Percentiles rank a stretch among this genome's conserved stretches.
These are phyloP conservation scores for Phytophthora idaei DNA, from an alignment of 352 stramenopile species.

Conservation along the genomic window DNA sequence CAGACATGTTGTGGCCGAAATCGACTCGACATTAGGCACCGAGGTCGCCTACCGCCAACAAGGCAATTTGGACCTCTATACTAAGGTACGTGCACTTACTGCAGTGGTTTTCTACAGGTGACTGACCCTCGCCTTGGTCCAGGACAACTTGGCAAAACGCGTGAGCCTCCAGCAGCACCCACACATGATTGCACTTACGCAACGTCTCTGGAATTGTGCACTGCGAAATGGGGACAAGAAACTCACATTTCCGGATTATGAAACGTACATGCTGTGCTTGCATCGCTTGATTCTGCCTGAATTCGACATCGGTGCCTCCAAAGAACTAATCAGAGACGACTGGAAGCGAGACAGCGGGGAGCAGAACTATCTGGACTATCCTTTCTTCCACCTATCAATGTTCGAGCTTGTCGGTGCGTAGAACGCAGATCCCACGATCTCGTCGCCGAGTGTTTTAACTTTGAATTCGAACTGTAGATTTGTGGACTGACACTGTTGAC, in stretches of 20 bases:
- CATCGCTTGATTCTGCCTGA: conserved; percentile 80
- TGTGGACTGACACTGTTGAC: conserved; percentile 74
- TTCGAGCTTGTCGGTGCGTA: conserved; percentile 78
- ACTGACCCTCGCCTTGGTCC: neutral
- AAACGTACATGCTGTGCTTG: conserved; percentile 74
- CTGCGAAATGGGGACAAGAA: conserved; percentile 39
- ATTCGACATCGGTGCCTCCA: conserved; percentile 70
- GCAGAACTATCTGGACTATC: conserved; percentile 61
- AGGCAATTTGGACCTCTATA: conserved; percentile 79
- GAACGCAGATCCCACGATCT: neutral
- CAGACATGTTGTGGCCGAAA: conserved; percentile 68
- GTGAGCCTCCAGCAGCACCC: conserved; percentile 59
- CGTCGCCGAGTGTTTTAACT: neutral
- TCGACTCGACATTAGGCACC: conserved; percentile 21
- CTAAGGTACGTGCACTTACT: conserved; percentile 41
- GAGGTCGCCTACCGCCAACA: conserved; percentile 69
- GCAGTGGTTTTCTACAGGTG: neutral
- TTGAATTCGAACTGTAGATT: conserved; percentile 34
- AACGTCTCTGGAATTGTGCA: conserved; percentile 70
- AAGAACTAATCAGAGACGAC: conserved; percentile 68
- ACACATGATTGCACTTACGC: conserved; percentile 73
- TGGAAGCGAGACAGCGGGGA: conserved; percentile 67
- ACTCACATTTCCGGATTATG: conserved; percentile 56
- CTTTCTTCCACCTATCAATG: conserved; percentile 83
- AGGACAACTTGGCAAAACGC: conserved; percentile 77